Evolutionary conservation across 306 rosid species (phyloP), one percentile per base, ranked within the genome.

Genomic region (Crataegus laevigata): DNA sequence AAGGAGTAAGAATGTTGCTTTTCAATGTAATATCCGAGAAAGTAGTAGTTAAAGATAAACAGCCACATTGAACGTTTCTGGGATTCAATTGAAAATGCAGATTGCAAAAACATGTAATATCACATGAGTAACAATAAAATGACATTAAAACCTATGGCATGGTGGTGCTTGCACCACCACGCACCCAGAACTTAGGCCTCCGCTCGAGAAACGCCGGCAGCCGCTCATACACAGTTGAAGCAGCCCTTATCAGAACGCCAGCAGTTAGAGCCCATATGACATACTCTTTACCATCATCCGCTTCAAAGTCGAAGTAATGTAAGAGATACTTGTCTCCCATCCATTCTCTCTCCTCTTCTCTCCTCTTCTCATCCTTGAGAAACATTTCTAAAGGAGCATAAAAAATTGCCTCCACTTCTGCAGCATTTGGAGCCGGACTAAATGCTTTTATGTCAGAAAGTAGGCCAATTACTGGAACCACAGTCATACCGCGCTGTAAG

Each of bases 221-320:
- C 29, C 75, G 86, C 78, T 85, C 81, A 73, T 82, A 85, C 75
- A 90, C 50, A 22, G 88, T 12, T 6, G 93, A 87, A 47, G 98
- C 94, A 8, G 85, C 85, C 75, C 73, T 60, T 24, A 94, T 94
- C 77, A 94, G 80, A 66, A 94, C 86, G 24, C 94, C 89, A 22
- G 98, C 98, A 61, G 98, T 94, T 58, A 91, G 14, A 74, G 94
- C 98, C 98, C 98, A 94, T 38, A 94, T 91, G 55, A 85, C 90
- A 71, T 83, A 88, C 73, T 72, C 87, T 71, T 79, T 86, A 47
- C 72, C 51, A 64, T 84, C 51, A 64, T 84, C 84, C 67, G 65
- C 82, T 75, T 90, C 91, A 64, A 82, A 86, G 54, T 90, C 84
- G 54, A 94, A 94, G 78, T 74, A 87, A 66, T 91, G 98, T 12